Evolutionary conservation across 805 yeast species (phyloP).

Genomic region (Lipomyces lipofer): DNA sequence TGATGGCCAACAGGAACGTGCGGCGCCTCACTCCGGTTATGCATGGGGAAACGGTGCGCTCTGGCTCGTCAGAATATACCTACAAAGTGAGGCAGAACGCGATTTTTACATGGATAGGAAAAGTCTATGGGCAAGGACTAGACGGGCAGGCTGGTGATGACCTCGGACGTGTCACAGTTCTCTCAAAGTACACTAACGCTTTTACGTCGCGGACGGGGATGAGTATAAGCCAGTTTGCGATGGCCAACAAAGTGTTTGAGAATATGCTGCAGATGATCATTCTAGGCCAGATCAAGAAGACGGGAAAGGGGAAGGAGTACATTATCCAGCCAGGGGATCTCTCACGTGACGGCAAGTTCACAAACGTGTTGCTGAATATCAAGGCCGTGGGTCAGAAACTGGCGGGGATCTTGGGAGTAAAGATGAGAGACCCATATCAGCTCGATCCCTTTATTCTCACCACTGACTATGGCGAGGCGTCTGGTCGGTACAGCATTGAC

Average conservation of each 20-base stretch:
- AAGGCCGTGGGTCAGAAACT: not conserved
- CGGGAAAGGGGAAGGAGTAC: not conserved
- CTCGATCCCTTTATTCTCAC: constrained; percentile 19
- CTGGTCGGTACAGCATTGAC: constrained; percentile 6
- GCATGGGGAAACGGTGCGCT: not conserved
- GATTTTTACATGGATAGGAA: constrained; percentile 13
- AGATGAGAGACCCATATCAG: not conserved
- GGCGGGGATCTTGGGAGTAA: constrained; percentile 2
- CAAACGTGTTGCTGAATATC: constrained; percentile 5
- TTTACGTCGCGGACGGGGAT: constrained; percentile 2
- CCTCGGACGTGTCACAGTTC: constrained; percentile 78
- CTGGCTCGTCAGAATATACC: not conserved
- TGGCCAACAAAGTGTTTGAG: constrained; percentile 11
- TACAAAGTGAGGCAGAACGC: not conserved
- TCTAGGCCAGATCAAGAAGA: not conserved
- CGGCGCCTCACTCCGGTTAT: not conserved
- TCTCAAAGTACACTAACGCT: constrained; percentile 34
- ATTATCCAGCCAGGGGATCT: constrained; percentile 3
- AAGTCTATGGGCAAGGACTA: constrained; percentile 50
- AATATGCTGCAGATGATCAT: constrained; percentile 9
- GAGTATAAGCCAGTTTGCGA: constrained; percentile 9
- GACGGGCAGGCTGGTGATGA: constrained; percentile 59
- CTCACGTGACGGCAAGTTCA: not conserved
- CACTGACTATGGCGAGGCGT: constrained; percentile 10
- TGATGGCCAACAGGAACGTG: too few species aligned